Base-by-base conservation (phyloP, 2,329 filamentous ascomycete species). In the Ampelomyces quisqualis region DNA sequence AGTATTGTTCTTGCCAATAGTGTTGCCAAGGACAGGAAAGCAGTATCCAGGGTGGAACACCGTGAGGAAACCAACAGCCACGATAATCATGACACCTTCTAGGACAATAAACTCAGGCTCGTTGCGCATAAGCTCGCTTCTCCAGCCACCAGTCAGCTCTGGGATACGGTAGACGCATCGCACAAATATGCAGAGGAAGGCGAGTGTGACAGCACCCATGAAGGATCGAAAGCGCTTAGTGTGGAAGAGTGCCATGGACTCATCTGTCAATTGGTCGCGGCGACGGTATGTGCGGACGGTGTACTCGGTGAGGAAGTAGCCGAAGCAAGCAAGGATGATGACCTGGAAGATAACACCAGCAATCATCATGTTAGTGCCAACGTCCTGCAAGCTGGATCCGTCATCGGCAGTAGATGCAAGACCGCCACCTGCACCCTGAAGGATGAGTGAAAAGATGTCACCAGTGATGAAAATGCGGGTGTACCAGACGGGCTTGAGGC, bases 391-490 rank as follows among this genome's bases (percentile, higher is more conserved):
- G 7, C 70, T 63, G n/a, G 74, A 56, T 2, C 62, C 57, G 3
- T 49, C 44, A 10, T 72, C 65, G 1, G 76, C 76, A 0, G 74
- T 73, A 0, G 80, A 77, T 1, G 81, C 77, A 31, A 81, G 68
- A 34, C 74, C 79, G 41, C 80, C 80, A 9, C 79, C 79, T 6
- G 71, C 71, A 4, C 77, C 78, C 59, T 84, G 80, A 4, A 82
- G 64, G 9, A 79, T 49, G n/a, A 84, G 72, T n/a, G 75, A 78
- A 38, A 79, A 52, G 28, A 82, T 49, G 49, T 84, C 81, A 53
- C 76, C 79, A n/a, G 68, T 57, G 49, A 83, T 77, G 64, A 84
- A 84, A 45, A 82, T 73, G 60, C 75, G 75, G 8, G 79, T 80
- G 59, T 81, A 82, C 37, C 73, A 61, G 4, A 46, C 51, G 0